Evolutionary conservation across 768 basidiomycete species (phyloP).

Genomic region (Leccinellum albellum): DNA sequence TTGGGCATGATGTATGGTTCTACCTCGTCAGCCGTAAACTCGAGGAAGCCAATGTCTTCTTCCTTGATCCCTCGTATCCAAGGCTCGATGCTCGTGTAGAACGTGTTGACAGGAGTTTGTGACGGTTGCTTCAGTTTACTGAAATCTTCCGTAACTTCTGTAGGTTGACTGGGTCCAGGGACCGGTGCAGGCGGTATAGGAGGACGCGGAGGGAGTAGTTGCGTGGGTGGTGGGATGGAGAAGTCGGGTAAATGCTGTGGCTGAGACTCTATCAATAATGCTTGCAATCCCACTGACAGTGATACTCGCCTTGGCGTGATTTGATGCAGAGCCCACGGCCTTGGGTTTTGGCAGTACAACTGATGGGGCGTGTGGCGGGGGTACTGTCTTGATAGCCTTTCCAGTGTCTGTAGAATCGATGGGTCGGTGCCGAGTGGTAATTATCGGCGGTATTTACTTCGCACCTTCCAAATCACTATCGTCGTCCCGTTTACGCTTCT

Average conservation of each 20-base stretch:
- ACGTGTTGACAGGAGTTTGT: constrained; percentile 70
- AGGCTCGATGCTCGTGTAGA: constrained; percentile 85
- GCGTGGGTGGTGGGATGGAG: constrained; percentile 44
- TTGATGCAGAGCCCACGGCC: constrained; percentile 40
- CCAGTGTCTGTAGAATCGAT: constrained; percentile 39
- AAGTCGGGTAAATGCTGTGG: constrained; percentile 55
- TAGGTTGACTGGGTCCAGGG: constrained; percentile 81
- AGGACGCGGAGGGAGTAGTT: constrained; percentile 59
- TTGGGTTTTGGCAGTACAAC: constrained; percentile 55
- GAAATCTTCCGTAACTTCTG: constrained; percentile 85
- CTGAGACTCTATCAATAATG: constrained; percentile 21
- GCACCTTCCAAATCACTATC: constrained; percentile 70
- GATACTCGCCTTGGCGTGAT: constrained; percentile 48
- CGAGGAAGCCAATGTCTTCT: constrained; percentile 93
- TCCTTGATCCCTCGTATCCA: constrained; percentile 88
- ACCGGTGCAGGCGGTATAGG: constrained; percentile 59
- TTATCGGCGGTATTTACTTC: constrained; percentile 23
- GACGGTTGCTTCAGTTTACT: constrained; percentile 74
- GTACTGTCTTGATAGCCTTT: constrained; percentile 57
- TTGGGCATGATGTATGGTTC: constrained; percentile 85
- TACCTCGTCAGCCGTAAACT: constrained; percentile 85
- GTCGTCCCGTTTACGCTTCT: constrained; percentile 79
- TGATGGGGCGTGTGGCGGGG: constrained; percentile 40
- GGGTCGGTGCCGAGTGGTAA: constrained; percentile 5
- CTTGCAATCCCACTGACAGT: background rate